Evolutionary conservation across 2,329 filamentous ascomycete genomes (phyloP).

Genomic region (Alternaria postmessia): DNA sequence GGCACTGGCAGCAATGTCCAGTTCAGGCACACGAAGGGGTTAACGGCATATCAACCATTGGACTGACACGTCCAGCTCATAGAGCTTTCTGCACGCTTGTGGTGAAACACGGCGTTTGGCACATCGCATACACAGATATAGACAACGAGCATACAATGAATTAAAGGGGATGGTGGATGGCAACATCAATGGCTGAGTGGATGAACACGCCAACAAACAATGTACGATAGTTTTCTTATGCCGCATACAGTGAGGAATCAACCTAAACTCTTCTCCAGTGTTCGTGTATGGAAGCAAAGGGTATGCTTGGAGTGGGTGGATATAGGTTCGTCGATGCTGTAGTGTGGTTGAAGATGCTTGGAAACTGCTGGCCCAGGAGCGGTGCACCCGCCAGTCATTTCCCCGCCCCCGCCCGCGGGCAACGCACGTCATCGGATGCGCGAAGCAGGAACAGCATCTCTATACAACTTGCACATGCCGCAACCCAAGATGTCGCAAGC

Average conservation of each 20-base stretch:
- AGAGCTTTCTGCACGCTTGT: background rate
- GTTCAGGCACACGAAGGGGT: background rate
- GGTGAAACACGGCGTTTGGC: background rate
- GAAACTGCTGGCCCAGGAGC: slow-evolving; percentile 5
- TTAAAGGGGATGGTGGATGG: background rate
- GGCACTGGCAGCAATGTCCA: background rate
- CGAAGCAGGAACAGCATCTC: slow-evolving; percentile 13
- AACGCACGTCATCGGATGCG: slow-evolving; percentile 31
- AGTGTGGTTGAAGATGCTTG: background rate
- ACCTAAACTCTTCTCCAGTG: background rate
- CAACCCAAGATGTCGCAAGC: slow-evolving; percentile 9
- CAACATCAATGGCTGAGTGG: background rate
- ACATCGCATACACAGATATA: background rate
- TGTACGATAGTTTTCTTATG: background rate
- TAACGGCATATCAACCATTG: background rate
- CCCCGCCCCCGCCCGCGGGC: slow-evolving; percentile 4
- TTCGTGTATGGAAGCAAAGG: background rate
- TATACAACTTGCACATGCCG: background rate
- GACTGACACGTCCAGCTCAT: background rate
- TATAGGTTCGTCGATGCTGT: background rate
- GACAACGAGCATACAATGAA: background rate
- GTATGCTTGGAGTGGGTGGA: background rate
- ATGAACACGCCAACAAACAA: background rate
- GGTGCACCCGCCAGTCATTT: slow-evolving; percentile 9
- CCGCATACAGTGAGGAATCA: background rate